Base-by-base conservation (phyloP, 2,329 filamentous ascomycete genomes). In the Diaporthe citriasiana region DNA sequence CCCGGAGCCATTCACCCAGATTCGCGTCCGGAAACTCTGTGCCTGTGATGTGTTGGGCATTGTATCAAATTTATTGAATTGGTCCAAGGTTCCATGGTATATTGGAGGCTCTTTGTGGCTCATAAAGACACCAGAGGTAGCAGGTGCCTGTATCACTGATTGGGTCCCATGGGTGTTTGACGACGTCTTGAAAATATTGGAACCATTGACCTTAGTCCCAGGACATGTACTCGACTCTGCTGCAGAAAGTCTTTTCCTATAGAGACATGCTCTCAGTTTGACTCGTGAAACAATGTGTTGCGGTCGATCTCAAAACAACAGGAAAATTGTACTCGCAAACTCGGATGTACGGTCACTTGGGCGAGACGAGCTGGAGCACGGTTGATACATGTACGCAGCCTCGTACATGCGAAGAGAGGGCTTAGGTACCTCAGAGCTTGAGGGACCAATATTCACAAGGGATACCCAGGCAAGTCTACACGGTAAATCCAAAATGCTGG, bases 1-100 rank as follows among this genome's bases (percentile, higher is more conserved):
- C 87, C 17, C 89, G 83, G n/a, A 92, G 82, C 63, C 87, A 85
- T 38, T 91, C 87, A 0, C 85, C 85, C 0, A 91, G 82, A 71
- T 90, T 87, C 38, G 87, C 81, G 6, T 82, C 78, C 45, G 79
- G 78, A 51, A 81, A 82, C 65, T 82, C 81, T 19, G 80, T 78
- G 38, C 81, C 81, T 56, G 82, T 81, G 51, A 81, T 79, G 19
- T 81, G 51, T 81, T 79, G 19, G 81, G 81, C 5, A 79, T 81
- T 35, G 78, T 77, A 57, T 82, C 80, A 66, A 80, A 75, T 74
- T 79, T 80, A 35, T 78, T 78, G 35, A 81, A 77, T 40, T 80
- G 68, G 35, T 81, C 78, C 19, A 82, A 73, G 19, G 65, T 50
- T 22, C 65, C 65, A n/a, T 27, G 38, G 22, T 50, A 53, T 25